Evolutionary conservation across 768 basidiomycete species (phyloP), one percentile per base, ranked within the genome.

Genomic region (Naematelia aurantialba): DNA sequence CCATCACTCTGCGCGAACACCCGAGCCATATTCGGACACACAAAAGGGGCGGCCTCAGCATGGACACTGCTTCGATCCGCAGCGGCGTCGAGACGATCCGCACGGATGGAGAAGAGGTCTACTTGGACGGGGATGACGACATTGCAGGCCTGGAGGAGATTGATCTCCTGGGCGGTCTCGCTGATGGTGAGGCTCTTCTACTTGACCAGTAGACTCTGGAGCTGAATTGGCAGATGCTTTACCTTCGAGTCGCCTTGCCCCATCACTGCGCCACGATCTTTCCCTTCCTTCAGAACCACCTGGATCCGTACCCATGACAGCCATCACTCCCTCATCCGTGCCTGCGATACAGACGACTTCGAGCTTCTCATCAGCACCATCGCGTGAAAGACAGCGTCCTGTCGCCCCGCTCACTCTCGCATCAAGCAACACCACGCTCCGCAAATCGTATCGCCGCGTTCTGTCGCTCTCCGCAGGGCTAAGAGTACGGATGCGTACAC

Each of bases 401-500:
- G 60, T 68, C 24, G 26, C 58, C 11, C n/a, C 60, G 22, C 5
- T 58, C 54, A 14, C 55, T 53, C 59, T 83, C 80, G 53, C 68
- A 29, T 83, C 87, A 3, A 44, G 42, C 4, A 30, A 27, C 14
- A 62, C 67, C 0, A 89, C 89, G 0, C 79, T 96, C 10, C 85
- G 89, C 48, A 92, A 91, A 73, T 89, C 90, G 1, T 92, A 85
- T 75, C 83, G 91, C 25, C 87, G 88, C 68, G 86, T 87, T 0
- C 78, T 96, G 17, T 81, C 82, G 46, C 87, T 89, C 0, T 85
- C 87, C 2, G 88, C 89, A 25, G 91, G 90, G 2, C 88, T 96
- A 76, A 83, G 85, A 21, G 88, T 96, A 24, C 85, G 91, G 30
- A 94, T 94, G 92, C 83, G 91, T n/a, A 92, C 91, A 0, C 87